Percentiles rank a stretch among this genome's conserved stretches.
phyloP scores from a whole-genome alignment of 257 asterid species.

The Solanum acaule region DNA sequence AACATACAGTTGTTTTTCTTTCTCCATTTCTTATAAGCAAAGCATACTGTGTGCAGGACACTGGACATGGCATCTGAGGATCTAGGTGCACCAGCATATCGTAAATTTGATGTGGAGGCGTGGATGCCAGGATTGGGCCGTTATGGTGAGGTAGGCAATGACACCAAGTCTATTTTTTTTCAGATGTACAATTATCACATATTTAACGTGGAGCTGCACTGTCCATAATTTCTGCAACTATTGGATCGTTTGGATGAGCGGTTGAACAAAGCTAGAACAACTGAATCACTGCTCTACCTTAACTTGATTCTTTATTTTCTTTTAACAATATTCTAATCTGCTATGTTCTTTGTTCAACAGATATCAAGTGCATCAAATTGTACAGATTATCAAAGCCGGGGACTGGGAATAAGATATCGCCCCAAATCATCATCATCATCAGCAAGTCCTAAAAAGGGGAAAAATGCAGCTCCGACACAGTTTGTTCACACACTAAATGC shows the following conservation, averaged over 20 bases:
- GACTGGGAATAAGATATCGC: conserved; percentile 81
- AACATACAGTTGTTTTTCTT: neutral
- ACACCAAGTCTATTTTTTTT: neutral
- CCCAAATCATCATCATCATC: conserved; percentile 47
- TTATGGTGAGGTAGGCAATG: conserved; percentile 70
- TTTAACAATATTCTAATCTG: neutral
- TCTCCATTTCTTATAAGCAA: neutral
- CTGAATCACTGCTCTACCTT: neutral
- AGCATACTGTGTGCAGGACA: conserved; percentile 31
- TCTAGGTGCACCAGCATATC: conserved; percentile 97
- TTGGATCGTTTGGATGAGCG: neutral
- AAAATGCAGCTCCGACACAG: conserved; percentile 39
- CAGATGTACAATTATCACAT: neutral
- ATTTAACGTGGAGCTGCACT: neutral
- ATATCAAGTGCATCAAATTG: conserved; percentile 98
- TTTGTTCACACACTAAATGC: conserved; percentile 93
- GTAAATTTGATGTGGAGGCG: conserved; percentile 94
- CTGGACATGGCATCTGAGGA: conserved; percentile 96
- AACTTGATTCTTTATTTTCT: neutral
- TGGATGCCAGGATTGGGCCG: conserved; percentile 99
- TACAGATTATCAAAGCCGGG: conserved; percentile 91
- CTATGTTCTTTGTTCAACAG: conserved; percentile 24
- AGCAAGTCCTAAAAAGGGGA: conserved; percentile 54
- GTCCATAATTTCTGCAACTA: neutral
- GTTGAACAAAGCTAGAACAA: neutral